A percentile compares a stretch with the other conserved stretches of the same genome.
Evolutionary conservation across 345 rosid species (phyloP).

Genomic region (Isatis tinctoria): DNA sequence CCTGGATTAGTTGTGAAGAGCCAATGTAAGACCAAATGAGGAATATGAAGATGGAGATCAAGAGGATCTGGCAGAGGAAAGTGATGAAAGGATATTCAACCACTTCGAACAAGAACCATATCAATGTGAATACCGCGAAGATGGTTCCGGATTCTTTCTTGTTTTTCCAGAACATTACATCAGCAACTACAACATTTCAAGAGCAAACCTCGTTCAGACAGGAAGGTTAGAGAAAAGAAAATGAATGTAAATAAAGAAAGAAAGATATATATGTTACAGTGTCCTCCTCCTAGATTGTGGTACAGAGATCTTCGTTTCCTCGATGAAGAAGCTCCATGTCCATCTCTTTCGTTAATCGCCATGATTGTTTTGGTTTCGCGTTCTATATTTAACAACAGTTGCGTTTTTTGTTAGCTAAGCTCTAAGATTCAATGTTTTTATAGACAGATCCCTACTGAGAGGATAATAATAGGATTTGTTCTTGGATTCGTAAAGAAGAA

Average conservation of each 20-base stretch:
- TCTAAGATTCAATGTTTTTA: slow-evolving; percentile 1
- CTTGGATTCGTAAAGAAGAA: slow-evolving; percentile 37
- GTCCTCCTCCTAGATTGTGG: slow-evolving; percentile 35
- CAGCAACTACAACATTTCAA: slow-evolving; percentile 47
- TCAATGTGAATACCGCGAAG: slow-evolving; percentile 45
- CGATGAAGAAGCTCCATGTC: slow-evolving; percentile 30
- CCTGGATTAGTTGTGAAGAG: slow-evolving; percentile 39
- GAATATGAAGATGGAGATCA: slow-evolving; percentile 42
- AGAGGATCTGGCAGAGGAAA: slow-evolving; percentile 49
- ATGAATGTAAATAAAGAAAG: not conserved
- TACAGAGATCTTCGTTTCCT: slow-evolving; percentile 27
- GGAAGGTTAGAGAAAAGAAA: not conserved
- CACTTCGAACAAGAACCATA: slow-evolving; percentile 66
- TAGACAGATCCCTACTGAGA: not conserved
- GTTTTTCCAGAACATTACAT: slow-evolving; percentile 64
- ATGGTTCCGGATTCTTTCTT: slow-evolving; percentile 52
- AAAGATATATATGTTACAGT: slow-evolving; percentile 15
- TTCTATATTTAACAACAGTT: slow-evolving; percentile 3
- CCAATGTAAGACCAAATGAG: slow-evolving; percentile 54
- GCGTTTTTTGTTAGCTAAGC: not conserved
- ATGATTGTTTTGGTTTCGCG: not conserved
- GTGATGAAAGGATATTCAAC: slow-evolving; percentile 57
- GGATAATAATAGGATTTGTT: slow-evolving; percentile 11
- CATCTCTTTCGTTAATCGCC: not conserved
- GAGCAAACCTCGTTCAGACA: not conserved